A percentile compares a stretch with the other conserved stretches of the same genome.
phyloP scores from a whole-genome alignment of 2,329 filamentous ascomycete genomes.

The Penicillium corylophilum region DNA sequence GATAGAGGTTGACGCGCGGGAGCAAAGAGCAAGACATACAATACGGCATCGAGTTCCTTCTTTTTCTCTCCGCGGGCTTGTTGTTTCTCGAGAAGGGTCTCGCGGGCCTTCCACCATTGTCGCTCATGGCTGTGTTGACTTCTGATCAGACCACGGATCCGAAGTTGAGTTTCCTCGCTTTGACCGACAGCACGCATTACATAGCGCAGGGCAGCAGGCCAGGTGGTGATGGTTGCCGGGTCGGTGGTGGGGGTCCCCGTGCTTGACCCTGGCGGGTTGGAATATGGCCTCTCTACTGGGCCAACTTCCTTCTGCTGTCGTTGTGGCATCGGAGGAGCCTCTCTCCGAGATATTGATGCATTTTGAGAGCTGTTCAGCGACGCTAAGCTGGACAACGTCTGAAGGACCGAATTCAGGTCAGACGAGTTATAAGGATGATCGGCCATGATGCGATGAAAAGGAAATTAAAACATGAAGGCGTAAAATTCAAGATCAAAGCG shows the following conservation, averaged over 20 bases:
- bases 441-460: conserved; percentile 10
- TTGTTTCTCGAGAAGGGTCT: conserved; percentile 54
- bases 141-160: conserved; percentile 58
- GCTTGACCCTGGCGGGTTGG: conserved; percentile 8
- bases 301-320: background rate
- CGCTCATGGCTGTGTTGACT: conserved; percentile 63
- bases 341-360: conserved; percentile 2
- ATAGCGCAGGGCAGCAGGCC: conserved; percentile 52
- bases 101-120: conserved; percentile 58
- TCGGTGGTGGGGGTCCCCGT: conserved; percentile 27
- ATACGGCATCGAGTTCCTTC: conserved; percentile 53
- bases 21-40: conserved; percentile 42
- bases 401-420: conserved; percentile 43
- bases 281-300: background rate
- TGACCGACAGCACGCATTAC: conserved; percentile 51
- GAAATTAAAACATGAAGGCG: background rate
- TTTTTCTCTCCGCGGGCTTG: conserved; percentile 53
- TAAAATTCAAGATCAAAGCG: background rate
- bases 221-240: conserved; percentile 51
- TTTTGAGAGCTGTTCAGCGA: conserved; percentile 11
- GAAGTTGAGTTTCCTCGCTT: conserved; percentile 45
- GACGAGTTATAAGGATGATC: conserved; percentile 30
- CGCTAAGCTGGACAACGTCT: conserved; percentile 40
- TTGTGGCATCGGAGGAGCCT: background rate
- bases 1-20: background rate